phyloP scores from a whole-genome alignment of 352 stramenopile species.

The Pythium rhizo-oryzae region DNA sequence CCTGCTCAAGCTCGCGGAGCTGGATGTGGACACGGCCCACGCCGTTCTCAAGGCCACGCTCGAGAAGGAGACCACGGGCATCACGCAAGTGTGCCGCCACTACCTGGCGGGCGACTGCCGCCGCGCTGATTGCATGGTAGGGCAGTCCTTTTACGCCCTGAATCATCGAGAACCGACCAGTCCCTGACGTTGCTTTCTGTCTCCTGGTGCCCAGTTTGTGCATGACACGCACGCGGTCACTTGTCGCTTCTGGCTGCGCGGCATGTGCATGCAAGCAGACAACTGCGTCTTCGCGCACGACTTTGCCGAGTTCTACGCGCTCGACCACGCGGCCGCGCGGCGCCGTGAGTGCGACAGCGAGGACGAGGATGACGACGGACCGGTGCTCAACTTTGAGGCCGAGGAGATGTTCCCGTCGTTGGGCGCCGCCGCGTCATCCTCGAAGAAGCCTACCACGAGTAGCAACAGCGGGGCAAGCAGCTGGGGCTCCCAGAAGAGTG shows the following conservation, averaged over 20 bases:
- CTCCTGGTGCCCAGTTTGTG: conserved; percentile 57
- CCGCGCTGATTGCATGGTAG: conserved; percentile 85
- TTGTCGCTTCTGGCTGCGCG: conserved; percentile 85
- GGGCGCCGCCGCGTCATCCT: neutral
- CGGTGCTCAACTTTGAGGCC: conserved; percentile 57
- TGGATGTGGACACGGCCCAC: conserved; percentile 78
- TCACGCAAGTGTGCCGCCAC: conserved; percentile 79
- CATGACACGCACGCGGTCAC: conserved; percentile 85
- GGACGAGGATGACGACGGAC: conserved; percentile 56
- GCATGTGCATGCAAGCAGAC: conserved; percentile 74
- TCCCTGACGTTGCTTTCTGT: neutral
- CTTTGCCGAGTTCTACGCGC: conserved; percentile 73
- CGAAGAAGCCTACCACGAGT: conserved; percentile 7
- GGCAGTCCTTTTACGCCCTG: neutral
- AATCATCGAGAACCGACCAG: neutral
- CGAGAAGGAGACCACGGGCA: conserved; percentile 68
- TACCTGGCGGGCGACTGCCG: conserved; percentile 82
- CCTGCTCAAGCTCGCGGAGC: conserved; percentile 67
- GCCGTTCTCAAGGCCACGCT: conserved; percentile 76
- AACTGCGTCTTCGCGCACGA: conserved; percentile 85
- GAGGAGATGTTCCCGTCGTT: conserved; percentile 86
- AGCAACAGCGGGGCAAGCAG: conserved; percentile 10
- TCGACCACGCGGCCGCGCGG: conserved; percentile 45
- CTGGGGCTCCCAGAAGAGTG: conserved; percentile 25
- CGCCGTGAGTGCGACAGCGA: conserved; percentile 76